These are phyloP conservation scores for Saccharomycopsis sp. DNA, from an alignment of 805 yeast genomes.

Conservation along the genomic window DNA sequence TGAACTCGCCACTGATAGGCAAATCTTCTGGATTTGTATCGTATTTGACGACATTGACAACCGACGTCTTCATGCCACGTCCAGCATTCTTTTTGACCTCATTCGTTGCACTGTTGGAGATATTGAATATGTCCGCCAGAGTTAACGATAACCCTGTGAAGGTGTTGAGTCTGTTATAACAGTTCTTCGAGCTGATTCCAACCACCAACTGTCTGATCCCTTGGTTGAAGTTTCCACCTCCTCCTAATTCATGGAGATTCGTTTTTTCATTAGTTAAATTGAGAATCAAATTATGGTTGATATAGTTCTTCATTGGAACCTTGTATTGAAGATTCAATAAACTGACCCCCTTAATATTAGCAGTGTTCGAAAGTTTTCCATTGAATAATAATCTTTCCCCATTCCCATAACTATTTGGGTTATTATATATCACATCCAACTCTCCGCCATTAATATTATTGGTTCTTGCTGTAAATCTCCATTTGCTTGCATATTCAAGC, in stretches of 20 bases:
- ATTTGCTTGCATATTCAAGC: neutral
- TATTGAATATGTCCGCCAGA: neutral
- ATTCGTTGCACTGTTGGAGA: neutral
- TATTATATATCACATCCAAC: conserved; percentile 3
- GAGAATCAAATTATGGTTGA: neutral
- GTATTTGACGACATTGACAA: neutral
- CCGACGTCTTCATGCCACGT: neutral
- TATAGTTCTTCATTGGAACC: neutral
- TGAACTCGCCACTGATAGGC: neutral
- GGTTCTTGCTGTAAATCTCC: conserved; percentile 7
- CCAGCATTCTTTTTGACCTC: neutral
- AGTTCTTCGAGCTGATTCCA: neutral
- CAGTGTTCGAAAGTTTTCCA: neutral
- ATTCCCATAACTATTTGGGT: conserved; percentile 14
- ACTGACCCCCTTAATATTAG: neutral
- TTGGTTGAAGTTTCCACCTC: neutral
- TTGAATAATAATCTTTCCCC: conserved; percentile 9
- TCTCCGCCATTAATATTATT: conserved; percentile 4
- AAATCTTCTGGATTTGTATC: neutral
- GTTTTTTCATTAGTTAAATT: neutral
- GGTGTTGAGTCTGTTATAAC: neutral
- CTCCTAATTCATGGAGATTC: neutral
- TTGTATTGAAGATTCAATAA: neutral
- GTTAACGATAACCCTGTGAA: neutral
- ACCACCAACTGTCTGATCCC: neutral